Base-by-base conservation (phyloP, 495 filamentous ascomycete species). In the Penicillium roqueforti region DNA sequence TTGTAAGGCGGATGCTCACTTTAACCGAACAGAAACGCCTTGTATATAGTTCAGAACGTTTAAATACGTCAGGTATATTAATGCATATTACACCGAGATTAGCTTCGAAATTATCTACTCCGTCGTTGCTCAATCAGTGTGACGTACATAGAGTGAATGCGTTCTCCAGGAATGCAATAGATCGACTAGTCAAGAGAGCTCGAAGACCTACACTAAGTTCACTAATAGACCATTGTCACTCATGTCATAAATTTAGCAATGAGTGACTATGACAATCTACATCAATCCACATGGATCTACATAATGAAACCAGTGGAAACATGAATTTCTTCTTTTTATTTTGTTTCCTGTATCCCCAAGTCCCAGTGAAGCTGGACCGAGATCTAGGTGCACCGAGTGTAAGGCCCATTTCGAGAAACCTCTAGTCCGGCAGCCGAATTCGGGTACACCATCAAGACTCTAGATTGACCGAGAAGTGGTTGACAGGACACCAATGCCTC, bases 401-500 rank as follows among this genome's bases (percentile, higher is more conserved):
- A 26, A 52, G 63, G 59, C 52, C 61, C 60, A 54, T 72, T 72
- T 69, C 68, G 57, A 56, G 45, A 57, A 45, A 48, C 38, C 53
- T 56, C 61, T 73, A 71, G 58, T 72, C 66, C 61, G 62, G 51
- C 16, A 70, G 66, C 57, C 44, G 43, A 56, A 55, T 56, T 59
- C 51, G 57, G 58, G 58, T 55, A 60, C 64, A 69, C 62, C 68
- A 51, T 39, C 44, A 22, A 57, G 51, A 23, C 61, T 71, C 69
- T 57, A 64, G 61, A 67, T 70, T 63, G 67, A 74, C 70, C 68
- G 57, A 68, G 68, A 55, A 67, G 51, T 47, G 64, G 61, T 58
- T 68, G 65, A 67, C 63, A 63, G 56, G 60, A 62, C 63, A 61
- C 65, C 61, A 68, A 56, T 54, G 51, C 47, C 52, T 57, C 48